Evolutionary conservation across 768 basidiomycete species (phyloP).

Genomic region (Suillus decipiens): DNA sequence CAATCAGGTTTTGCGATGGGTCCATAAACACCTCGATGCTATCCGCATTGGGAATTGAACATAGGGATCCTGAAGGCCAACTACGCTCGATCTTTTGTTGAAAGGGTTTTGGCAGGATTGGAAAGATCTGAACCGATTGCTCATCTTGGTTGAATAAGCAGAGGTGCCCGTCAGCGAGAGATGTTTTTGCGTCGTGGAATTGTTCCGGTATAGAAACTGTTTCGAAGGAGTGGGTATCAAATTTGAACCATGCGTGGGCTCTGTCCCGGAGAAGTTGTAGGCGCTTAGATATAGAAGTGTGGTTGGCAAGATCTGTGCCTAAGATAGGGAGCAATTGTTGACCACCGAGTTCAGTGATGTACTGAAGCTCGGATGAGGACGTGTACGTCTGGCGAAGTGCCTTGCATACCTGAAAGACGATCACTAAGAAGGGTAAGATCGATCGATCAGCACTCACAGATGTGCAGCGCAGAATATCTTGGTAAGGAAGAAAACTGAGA

Average conservation of each 20-base stretch:
- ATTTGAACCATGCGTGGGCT: constrained; percentile 8
- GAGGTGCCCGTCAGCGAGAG: constrained; percentile 7
- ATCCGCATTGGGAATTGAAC: background rate
- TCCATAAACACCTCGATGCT: constrained; percentile 2
- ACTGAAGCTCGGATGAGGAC: constrained; percentile 9
- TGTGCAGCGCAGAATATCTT: constrained; percentile 10
- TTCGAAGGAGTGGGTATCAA: background rate
- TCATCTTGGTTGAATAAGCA: background rate
- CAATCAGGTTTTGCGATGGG: constrained; percentile 3
- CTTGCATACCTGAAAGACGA: constrained; percentile 4
- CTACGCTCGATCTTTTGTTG: background rate
- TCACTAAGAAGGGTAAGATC: background rate
- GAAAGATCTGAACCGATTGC: background rate
- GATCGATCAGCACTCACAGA: background rate
- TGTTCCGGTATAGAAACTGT: background rate
- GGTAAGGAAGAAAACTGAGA: constrained; percentile 6
- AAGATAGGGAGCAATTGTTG: constrained; percentile 3
- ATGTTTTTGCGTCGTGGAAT: background rate
- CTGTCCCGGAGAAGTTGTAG: constrained; percentile 6
- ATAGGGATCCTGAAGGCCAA: constrained; percentile 1
- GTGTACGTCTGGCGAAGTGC: constrained; percentile 3
- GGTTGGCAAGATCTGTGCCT: background rate
- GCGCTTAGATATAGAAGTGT: background rate
- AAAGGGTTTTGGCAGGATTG: background rate
- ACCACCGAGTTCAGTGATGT: constrained; percentile 8